Conservation (phyloP, 306 rosid genomes). For the Carpinus fangiana region DNA sequence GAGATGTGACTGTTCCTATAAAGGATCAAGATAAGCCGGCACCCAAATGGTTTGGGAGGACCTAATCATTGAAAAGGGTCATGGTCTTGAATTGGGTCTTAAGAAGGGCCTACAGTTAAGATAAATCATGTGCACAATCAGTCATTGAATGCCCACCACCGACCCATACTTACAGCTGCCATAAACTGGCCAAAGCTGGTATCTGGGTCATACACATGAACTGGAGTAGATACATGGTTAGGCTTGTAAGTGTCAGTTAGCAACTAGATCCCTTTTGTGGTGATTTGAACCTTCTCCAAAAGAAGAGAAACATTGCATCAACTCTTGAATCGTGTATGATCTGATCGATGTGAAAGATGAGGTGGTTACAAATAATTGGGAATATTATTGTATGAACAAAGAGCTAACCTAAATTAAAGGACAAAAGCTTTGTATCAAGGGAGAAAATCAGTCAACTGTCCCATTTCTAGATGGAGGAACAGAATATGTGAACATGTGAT, state of each 20-base stretch:
- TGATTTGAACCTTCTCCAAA: slow-evolving; percentile 15
- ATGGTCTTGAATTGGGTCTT: slow-evolving; percentile 25
- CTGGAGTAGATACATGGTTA: slow-evolving; percentile 22
- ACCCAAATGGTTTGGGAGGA: slow-evolving; percentile 24
- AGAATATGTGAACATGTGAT: background rate
- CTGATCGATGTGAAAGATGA: slow-evolving; percentile 12
- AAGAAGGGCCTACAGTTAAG: slow-evolving; percentile 22
- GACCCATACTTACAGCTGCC: slow-evolving; percentile 20
- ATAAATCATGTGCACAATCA: slow-evolving; percentile 11
- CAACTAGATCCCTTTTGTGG: background rate
- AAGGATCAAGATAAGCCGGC: slow-evolving; percentile 8
- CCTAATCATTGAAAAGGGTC: slow-evolving; percentile 18
- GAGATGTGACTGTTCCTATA: slow-evolving; percentile 24
- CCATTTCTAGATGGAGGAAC: background rate
- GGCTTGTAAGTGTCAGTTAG: background rate
- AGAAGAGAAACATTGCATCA: slow-evolving; percentile 13
- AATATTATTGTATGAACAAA: slow-evolving; percentile 3
- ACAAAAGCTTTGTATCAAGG: slow-evolving; percentile 10
- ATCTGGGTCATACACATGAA: slow-evolving; percentile 14
- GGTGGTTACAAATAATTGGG: slow-evolving; percentile 18
- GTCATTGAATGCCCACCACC: slow-evolving; percentile 9
- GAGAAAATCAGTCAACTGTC: background rate
- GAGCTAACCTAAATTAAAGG: slow-evolving; percentile 7
- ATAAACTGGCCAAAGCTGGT: slow-evolving; percentile 21
- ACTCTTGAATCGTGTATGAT: slow-evolving; percentile 8